A percentile compares a stretch with the other conserved stretches of the same genome.
phyloP scores from a whole-genome alignment of 108 stramenopile genomes.

The Chaetoceros muelleri region DNA sequence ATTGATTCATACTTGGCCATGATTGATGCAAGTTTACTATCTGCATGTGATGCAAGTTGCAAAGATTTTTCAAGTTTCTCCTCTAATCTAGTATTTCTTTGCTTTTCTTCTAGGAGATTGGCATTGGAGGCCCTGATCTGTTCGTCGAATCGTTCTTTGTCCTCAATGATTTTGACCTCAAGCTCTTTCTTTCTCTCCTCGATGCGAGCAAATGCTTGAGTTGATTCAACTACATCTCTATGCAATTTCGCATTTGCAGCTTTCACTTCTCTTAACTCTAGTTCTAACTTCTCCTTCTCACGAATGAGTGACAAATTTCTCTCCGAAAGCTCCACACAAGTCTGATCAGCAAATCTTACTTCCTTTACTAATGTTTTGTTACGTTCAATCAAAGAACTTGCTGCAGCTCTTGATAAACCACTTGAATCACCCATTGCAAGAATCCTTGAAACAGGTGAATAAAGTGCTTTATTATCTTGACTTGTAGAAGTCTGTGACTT shows the following conservation, averaged over 20 bases:
- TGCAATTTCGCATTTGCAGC: not conserved
- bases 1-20: not conserved
- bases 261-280: not conserved
- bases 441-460: not conserved
- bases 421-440: not conserved
- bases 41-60: not conserved
- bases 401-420: not conserved
- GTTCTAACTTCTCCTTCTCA: not conserved
- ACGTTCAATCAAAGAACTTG: slow-evolving; percentile 37
- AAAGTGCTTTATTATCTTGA: not conserved
- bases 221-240: not conserved
- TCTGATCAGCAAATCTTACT: slow-evolving; percentile 78
- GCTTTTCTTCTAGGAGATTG: not conserved
- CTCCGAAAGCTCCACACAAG: slow-evolving; percentile 65
- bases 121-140: not conserved
- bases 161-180: not conserved
- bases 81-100: not conserved
- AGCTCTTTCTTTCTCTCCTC: not conserved
- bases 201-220: not conserved
- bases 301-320: slow-evolving; percentile 1
- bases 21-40: not conserved
- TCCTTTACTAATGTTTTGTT: slow-evolving; percentile 72
- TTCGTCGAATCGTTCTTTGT: not conserved
- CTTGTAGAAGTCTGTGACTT: not conserved
- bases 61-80: not conserved